These are phyloP conservation scores for Penicillium chermesinum DNA, from an alignment of 495 filamentous ascomycete genomes.

Conservation along the genomic window DNA sequence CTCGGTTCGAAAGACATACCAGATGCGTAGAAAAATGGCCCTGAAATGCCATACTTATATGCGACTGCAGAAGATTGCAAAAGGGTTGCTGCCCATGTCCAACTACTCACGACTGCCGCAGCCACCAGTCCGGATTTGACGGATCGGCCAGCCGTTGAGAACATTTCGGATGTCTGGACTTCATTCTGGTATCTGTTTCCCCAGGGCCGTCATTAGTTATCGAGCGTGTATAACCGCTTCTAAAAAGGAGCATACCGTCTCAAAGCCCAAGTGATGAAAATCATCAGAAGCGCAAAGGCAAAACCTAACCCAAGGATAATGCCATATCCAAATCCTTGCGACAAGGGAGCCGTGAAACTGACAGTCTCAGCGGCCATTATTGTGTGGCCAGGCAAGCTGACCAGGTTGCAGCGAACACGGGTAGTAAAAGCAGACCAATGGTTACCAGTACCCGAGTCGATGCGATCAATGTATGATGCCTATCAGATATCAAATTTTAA, in stretches of 20 bases:
- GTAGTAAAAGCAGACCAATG: neutral
- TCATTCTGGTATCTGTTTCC: conserved; percentile 79
- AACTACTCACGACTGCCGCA: conserved; percentile 89
- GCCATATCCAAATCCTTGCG: conserved; percentile 73
- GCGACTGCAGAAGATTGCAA: conserved; percentile 83
- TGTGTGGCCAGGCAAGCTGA: neutral
- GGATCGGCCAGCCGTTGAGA: conserved; percentile 87
- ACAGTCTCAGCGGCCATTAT: conserved; percentile 12
- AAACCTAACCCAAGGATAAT: conserved; percentile 74
- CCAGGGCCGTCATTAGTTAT: no score
- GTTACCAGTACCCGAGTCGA: neutral
- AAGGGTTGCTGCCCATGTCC: conserved; percentile 71
- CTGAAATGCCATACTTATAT: conserved; percentile 88
- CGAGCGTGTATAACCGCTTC: neutral
- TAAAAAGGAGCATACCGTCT: conserved; percentile 45
- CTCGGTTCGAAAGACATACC: conserved; percentile 24
- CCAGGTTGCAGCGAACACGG: neutral
- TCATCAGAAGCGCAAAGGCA: conserved; percentile 75
- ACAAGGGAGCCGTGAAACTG: conserved; percentile 51
- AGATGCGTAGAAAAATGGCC: conserved; percentile 85
- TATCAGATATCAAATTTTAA: neutral
- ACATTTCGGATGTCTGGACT: conserved; percentile 95
- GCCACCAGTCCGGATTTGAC: conserved; percentile 95
- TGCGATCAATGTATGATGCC: conserved; percentile 2
- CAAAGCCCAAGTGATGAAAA: conserved; percentile 73